Evolutionary conservation across 805 yeast genomes (phyloP).

Genomic region (Groenewaldozyma salmanticensis): DNA sequence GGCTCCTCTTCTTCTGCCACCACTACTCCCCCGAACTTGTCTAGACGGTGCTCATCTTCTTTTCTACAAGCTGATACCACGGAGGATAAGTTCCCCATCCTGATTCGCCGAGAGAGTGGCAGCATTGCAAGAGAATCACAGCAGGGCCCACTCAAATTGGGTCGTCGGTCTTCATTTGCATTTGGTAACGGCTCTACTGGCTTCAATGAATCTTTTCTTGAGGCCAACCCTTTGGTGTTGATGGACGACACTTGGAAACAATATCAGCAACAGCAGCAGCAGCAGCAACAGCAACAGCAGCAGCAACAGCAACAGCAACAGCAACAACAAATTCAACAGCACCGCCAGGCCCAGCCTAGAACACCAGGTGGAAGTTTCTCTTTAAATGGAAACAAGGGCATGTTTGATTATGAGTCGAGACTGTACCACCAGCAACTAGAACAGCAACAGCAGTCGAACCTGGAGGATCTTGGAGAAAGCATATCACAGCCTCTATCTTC

Average conservation of each 20-base stretch:
- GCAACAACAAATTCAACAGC: too few relatives aligned
- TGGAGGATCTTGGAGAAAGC: not conserved
- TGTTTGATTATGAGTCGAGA: constrained; percentile 1
- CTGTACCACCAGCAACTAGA: constrained; percentile 4
- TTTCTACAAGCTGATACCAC: constrained; percentile 25
- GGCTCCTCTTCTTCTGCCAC: not conserved
- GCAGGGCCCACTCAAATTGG: too few relatives aligned
- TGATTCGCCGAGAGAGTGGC: constrained; percentile 22
- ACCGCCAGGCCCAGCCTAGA: constrained; percentile 1
- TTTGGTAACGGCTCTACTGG: not conserved
- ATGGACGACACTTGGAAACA: constrained; percentile 1
- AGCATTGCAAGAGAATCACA: too few relatives aligned
- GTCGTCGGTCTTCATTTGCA: constrained; percentile 4
- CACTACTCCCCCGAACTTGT: not conserved
- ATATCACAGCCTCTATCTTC: too few relatives aligned
- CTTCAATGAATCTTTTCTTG: not conserved
- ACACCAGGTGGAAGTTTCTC: not conserved
- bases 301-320: constrained; percentile 9
- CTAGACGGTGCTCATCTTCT: constrained; percentile 3
- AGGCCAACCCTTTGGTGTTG: not conserved
- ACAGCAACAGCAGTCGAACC: constrained; percentile 4
- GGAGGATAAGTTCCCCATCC: constrained; percentile 26
- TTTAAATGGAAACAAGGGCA: not conserved
- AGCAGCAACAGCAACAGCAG: constrained; percentile 7
- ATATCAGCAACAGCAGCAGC: constrained; percentile 3